Conservation (phyloP, 768 basidiomycete species). For the Mycena vitilis region DNA sequence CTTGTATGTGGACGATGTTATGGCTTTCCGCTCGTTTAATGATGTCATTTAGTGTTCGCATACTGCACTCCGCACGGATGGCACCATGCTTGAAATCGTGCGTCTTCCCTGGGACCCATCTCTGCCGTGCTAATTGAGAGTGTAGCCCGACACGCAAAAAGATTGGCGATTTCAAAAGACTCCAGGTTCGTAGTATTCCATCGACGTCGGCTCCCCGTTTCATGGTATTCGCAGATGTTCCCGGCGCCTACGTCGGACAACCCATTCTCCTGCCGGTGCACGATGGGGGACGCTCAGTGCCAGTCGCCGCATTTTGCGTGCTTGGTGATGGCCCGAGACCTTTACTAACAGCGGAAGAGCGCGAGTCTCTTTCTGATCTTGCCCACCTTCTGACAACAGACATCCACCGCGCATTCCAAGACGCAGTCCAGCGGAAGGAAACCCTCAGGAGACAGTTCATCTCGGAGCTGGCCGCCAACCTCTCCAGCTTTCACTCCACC, state of each 20-base stretch:
- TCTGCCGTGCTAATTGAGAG: background rate
- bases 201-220: background rate
- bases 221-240: background rate
- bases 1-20: background rate
- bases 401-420: constrained; percentile 14
- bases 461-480: constrained; percentile 10
- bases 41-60: constrained; percentile 12
- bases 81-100: constrained; percentile 24
- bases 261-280: constrained; percentile 10
- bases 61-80: constrained; percentile 23
- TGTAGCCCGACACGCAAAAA: constrained; percentile 8
- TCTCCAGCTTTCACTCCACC: constrained; percentile 19
- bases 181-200: background rate
- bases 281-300: constrained; percentile 13
- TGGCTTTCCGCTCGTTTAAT: background rate
- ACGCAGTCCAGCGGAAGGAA: constrained; percentile 16
- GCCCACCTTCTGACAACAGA: constrained; percentile 15
- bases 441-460: constrained; percentile 13
- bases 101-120: background rate
- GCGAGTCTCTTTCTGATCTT: constrained; percentile 12
- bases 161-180: constrained; percentile 24
- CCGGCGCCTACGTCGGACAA: constrained; percentile 16
- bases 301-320: constrained; percentile 19
- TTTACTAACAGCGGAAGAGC: constrained; percentile 15
- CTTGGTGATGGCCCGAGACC: constrained; percentile 4